phyloP scores from a whole-genome alignment of 176 grass and related monocot genomes.

The Aegilops bicornis region DNA sequence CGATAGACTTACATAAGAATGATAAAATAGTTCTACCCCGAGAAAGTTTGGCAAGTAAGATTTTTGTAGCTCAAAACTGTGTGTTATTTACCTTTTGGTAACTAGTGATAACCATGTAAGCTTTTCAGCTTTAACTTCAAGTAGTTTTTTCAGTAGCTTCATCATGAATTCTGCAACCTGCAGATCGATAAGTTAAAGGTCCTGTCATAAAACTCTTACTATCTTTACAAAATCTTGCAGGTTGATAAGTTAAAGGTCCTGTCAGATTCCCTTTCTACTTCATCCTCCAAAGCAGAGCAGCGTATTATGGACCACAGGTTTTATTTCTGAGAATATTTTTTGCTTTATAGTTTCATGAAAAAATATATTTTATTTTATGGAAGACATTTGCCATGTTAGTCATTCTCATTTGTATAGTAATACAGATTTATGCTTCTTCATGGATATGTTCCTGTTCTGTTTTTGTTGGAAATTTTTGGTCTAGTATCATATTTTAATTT shows the following conservation, averaged over 20 bases:
- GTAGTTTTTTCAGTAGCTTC: background rate
- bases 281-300: conserved; percentile 92
- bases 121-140: conserved; percentile 17
- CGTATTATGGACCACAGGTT: conserved; percentile 98
- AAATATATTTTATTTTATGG: background rate
- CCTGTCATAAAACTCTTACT: conserved; percentile 32
- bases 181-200: conserved; percentile 83
- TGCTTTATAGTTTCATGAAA: background rate
- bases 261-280: conserved; percentile 88
- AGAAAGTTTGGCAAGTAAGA: conserved; percentile 8
- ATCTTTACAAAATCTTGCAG: conserved; percentile 50
- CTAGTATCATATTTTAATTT: conserved; percentile 19
- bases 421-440: conserved; percentile 14
- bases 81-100: conserved; percentile 13
- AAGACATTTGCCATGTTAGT: background rate
- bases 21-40: background rate
- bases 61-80: background rate
- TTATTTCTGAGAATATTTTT: conserved; percentile 16
- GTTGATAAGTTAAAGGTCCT: conserved; percentile 93
- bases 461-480: conserved; percentile 21
- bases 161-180: conserved; percentile 10
- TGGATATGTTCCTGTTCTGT: background rate
- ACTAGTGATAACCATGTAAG: background rate
- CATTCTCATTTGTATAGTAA: background rate
- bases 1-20: background rate